These are phyloP conservation scores for Teratosphaeria pseudoeucalypti DNA, from an alignment of 2,329 filamentous ascomycete species.

Conservation along the genomic window DNA sequence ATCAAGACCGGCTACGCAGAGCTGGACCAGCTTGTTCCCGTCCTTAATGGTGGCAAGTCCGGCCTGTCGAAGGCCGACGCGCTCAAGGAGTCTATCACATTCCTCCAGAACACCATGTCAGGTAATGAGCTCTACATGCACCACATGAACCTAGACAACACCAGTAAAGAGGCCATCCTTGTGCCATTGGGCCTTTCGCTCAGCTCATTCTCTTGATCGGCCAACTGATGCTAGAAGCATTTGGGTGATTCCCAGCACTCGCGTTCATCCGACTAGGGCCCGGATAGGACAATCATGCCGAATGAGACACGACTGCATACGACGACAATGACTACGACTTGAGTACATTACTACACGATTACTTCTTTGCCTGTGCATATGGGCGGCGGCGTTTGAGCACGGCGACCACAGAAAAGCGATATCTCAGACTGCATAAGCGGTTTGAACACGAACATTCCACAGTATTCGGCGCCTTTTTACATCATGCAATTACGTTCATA, in stretches of 20 bases:
- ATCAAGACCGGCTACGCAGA: slow-evolving; percentile 78
- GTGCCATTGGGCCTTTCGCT: not conserved
- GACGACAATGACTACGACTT: not conserved
- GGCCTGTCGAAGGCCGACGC: slow-evolving; percentile 78
- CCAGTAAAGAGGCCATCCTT: not conserved
- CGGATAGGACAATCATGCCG: not conserved
- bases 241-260: not conserved
- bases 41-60: slow-evolving; percentile 49
- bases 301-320: not conserved
- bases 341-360: not conserved
- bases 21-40: slow-evolving; percentile 65
- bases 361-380: not conserved
- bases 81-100: slow-evolving; percentile 64
- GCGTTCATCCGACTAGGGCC: not conserved
- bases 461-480: not conserved
- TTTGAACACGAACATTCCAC: not conserved
- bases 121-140: slow-evolving; percentile 3
- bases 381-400: not conserved
- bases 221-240: not conserved
- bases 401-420: not conserved
- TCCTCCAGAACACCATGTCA: slow-evolving; percentile 44
- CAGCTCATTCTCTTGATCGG: not conserved
- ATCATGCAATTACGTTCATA: not conserved
- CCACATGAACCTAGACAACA: not conserved
- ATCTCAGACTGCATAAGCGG: not conserved